Percentiles rank a stretch among this genome's conserved stretches.
These are phyloP conservation scores for Barnettozyma hawaiiensis DNA, from an alignment of 1,139 yeast species.

Conservation along the genomic window DNA sequence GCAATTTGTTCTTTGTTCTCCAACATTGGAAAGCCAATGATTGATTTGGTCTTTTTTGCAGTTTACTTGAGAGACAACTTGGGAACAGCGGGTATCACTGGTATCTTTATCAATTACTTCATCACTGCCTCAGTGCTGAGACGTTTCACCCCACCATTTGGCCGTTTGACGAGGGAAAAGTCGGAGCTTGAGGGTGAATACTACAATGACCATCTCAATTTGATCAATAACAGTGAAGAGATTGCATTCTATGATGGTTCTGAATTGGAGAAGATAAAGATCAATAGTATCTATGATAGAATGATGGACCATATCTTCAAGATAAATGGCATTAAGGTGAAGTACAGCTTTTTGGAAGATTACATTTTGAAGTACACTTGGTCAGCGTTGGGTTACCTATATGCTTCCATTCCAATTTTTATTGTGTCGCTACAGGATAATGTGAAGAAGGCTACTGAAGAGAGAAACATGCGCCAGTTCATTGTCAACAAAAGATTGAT, in stretches of 20 bases:
- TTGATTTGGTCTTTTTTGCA: constrained; percentile 83
- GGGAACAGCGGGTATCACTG: constrained; percentile 79
- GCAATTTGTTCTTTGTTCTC: constrained; percentile 82
- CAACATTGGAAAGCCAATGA: constrained; percentile 85
- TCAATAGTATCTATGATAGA: constrained; percentile 51
- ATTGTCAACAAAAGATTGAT: constrained; percentile 85
- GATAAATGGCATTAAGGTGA: constrained; percentile 41
- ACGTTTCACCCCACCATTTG: constrained; percentile 77
- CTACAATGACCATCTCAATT: constrained; percentile 78
- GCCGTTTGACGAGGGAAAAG: constrained; percentile 66
- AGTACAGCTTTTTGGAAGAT: constrained; percentile 75
- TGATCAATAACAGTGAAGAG: constrained; percentile 87
- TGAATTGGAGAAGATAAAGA: constrained; percentile 66
- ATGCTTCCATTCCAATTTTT: constrained; percentile 82
- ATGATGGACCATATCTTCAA: constrained; percentile 47
- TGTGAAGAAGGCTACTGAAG: constrained; percentile 28
- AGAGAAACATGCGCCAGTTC: constrained; percentile 76
- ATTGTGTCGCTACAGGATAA: constrained; percentile 38
- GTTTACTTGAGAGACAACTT: constrained; percentile 78
- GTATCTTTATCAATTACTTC: constrained; percentile 76
- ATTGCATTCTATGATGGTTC: constrained; percentile 94
- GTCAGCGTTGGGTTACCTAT: constrained; percentile 91
- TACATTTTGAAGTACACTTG: constrained; percentile 86
- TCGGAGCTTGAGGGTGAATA: constrained; percentile 85
- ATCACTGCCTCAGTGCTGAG: constrained; percentile 74